Evolutionary conservation across 768 basidiomycete genomes (phyloP), one percentile per base, ranked within the genome.

Genomic region (Panellus pusillus): DNA sequence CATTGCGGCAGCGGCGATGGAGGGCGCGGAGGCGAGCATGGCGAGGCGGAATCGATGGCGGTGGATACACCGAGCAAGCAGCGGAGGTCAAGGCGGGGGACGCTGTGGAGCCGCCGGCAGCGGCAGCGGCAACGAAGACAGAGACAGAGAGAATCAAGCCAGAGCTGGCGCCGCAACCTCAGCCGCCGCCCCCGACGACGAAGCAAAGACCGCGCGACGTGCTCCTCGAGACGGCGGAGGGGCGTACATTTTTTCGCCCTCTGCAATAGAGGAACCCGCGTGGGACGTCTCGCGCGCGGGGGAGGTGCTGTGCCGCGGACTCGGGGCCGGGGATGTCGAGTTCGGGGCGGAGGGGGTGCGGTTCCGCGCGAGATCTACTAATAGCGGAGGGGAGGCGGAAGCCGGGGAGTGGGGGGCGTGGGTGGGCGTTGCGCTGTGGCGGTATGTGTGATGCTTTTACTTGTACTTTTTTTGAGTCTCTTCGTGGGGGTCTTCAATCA

Each of bases 291-390:
- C 31, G 31, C 29, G 38, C 15, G 29, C 41, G 1, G 44, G 37
- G 9, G 40, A 13, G 4, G 52, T 38, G 37, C 44, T 60, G 4
- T 27, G 56, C 39, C 47, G 18, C 35, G 51, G 43, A 18, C 38
- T 56, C 2, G 48, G 54, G 17, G 19, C 18, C n/a, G 44, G 36
- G n/a, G 46, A 8, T 11, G 31, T 60, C 19, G 54, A 60, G 35
- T 27, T 60, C 32, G 59, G 35, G 1, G 44, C 11, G 40, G 47
- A 11, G 3, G 59, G 50, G 0, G 52, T 53, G 39, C 37, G 55
- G 18, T 49, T 60, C 28, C 54, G 48, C 8, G 69, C 47, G 6
- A 20, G 19, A 27, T 36, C 12, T 24, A n/a, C n/a, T n/a, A 32
- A 24, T 24, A 24, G 24, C 24, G 24, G 6, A 24, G 24, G 24